Base-by-base conservation (phyloP, 1,284 basidiomycete species). In the Meira miltonrushii region DNA sequence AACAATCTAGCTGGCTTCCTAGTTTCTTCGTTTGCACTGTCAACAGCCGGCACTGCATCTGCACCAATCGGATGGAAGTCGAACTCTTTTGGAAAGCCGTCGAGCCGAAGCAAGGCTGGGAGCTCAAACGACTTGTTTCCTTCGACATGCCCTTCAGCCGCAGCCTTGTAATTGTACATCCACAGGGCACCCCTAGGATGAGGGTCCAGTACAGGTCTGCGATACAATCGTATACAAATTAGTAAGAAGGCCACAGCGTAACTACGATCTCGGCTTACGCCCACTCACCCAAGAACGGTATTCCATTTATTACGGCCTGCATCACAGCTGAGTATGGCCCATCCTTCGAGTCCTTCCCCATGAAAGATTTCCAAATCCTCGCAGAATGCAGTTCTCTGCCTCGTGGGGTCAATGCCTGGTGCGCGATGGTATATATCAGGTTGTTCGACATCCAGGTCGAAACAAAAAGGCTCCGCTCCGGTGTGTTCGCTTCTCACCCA, bases 31-130 rank as follows among this genome's bases (percentile, higher is more conserved):
- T 25, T 37, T 12, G 9, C 55, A 12, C 15, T 19, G 12, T 12
- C 10, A 43, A 13, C n/a, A 19, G 15, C 21, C 11, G 51, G 13
- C n/a, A n/a, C n/a, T 37, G 12, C 23, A 13, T 37, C 15, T 25
- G 56, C 55, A n/a, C 67, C 67, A 9, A 68, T 55, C 4, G 65
- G 67, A 38, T 67, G 65, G 17, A 68, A 64, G 21, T 57, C 50
- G 10, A 21, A 41, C 4, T 52, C 19, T 4, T 17, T 7, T 1
- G 65, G 62, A 17, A 58, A 66, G 28, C 48, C 41, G 38, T 58
- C 21, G 10, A 67, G 33, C 10, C 64, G 62, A 10, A 40, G 11
- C 17, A 21, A 21, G 25, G 13, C 28, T 12, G 39, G 2, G 62
- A 57, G 33, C 2, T 2, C 28, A 0, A 44, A 17, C 43, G 23